Percentiles rank a stretch among this genome's conserved stretches.
phyloP scores from a whole-genome alignment of 2,329 filamentous ascomycete genomes.

The Colletotrichum godetiae region DNA sequence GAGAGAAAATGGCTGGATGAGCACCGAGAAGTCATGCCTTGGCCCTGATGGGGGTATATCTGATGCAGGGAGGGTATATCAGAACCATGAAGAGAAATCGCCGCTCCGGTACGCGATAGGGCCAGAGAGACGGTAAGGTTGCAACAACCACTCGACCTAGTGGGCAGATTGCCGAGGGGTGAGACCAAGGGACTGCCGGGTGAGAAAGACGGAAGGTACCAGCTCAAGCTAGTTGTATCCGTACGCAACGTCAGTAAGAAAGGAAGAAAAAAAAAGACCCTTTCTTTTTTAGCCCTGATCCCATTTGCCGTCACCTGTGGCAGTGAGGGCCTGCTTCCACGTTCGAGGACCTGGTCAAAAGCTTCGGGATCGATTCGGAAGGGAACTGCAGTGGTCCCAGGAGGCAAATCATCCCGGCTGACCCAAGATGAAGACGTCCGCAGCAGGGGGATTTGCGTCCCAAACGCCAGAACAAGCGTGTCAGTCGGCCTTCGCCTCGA shows the following conservation, averaged over 20 bases:
- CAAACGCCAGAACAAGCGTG: constrained; percentile 14
- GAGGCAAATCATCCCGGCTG: constrained; percentile 24
- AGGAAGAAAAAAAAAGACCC: neutral
- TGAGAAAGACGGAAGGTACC: constrained; percentile 14
- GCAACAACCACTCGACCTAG: constrained; percentile 29
- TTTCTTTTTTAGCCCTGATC: constrained; percentile 15
- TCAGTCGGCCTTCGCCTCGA: constrained; percentile 26
- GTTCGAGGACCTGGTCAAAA: constrained; percentile 14
- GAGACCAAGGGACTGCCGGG: constrained; percentile 22
- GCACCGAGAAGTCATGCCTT: constrained; percentile 31
- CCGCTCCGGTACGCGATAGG: constrained; percentile 34
- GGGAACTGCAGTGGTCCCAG: constrained; percentile 17
- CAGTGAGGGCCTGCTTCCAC: constrained; percentile 17
- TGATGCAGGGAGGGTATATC: constrained; percentile 37
- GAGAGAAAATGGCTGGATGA: constrained; percentile 23
- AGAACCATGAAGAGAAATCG: constrained; percentile 33
- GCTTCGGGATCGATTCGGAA: constrained; percentile 31
- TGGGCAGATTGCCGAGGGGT: constrained; percentile 36
- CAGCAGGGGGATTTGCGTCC: constrained; percentile 31
- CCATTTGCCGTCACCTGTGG: constrained; percentile 13
- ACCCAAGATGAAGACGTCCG: constrained; percentile 18
- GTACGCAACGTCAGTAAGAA: constrained; percentile 5
- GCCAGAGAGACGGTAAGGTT: constrained; percentile 33
- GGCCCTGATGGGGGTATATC: constrained; percentile 37
- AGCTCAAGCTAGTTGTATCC: neutral